Evolutionary conservation across 495 filamentous ascomycete genomes (phyloP), one percentile per base, ranked within the genome.

Genomic region (Tuber aestivum): DNA sequence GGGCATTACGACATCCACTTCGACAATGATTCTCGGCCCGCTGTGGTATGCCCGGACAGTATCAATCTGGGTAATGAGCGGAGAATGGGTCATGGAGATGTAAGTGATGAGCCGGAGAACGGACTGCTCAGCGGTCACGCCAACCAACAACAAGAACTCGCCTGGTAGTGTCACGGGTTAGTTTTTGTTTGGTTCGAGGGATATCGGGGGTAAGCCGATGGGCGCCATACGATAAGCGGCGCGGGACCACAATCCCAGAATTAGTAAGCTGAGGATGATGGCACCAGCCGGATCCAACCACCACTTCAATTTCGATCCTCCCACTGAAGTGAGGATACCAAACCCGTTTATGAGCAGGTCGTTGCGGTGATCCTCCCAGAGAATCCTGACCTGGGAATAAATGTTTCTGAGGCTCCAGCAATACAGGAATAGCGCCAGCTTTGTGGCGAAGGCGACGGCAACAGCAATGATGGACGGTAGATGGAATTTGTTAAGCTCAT

Each of bases 221-320:
- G 56, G 14, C 16, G 32, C 32, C 27, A 35, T 65, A 65, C 56
- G 12, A 81, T 94, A 97, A 1, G 94, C 94, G 9, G 94, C 96
- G 72, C 89, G 87, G 23, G 92, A 84, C 95, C 95, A 99, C 74
- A 97, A 88, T 32, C 82, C 84, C 38, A 90, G 88, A 82, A 98
- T 92, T 40, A 97, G 81, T 10, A 89, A 76, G 21, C 93, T 95
- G 65, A 99, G 86, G 20, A 96, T 83, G 73, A 97, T 92, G 76
- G 95, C 95, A 75, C 95, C 95, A 85, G 93, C 90, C 0, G 95
- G 94, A 85, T 99, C 95, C 75, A 99, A 89, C 93, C 93, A 98
- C 95, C 96, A 98, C 61, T 85, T 87, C 56, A 98, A 85, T 85
- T 95, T 95, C 78, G 89, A 89, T 23, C 95, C 95, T 69, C 93